Evolutionary conservation across 306 rosid genomes (phyloP), one percentile per base, ranked within the genome.

Genomic region (Medicago lupulina): DNA sequence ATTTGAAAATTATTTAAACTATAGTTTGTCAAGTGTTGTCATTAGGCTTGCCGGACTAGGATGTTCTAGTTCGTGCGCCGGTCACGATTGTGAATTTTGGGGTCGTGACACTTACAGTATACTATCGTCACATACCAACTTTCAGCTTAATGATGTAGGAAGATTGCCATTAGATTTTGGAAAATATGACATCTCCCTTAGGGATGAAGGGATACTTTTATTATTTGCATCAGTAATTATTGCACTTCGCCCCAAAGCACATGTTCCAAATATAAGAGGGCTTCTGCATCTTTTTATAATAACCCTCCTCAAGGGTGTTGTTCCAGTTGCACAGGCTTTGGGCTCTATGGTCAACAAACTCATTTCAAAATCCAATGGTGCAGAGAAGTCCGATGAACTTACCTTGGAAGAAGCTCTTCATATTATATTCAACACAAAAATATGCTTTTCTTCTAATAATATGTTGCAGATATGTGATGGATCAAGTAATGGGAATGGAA

Each of bases 291-390:
- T 92, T 58, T 89, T 95, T 85, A 82, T 89, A 76, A 50, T 77
- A 19, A 61, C 86, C 74, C 85, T 90, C 67, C 89, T 88, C 57
- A 79, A 75, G 86, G 98, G 97, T 78, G 83, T 82, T 79, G 88
- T 89, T 82, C 86, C 92, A 73, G 93, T 81, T 54, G 96, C 96
- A 74, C 96, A 95, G 79, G 98, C 98, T 60, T 84, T 87, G 89
- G 98, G 97, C 83, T 92, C 98, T 79, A 81, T 95, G 75, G 74
- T 92, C 65, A 95, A 95, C 90, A 95, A 92, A 82, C 76, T 87
- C 77, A 83, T 82, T 83, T 49, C 83, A 44, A 85, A 84, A 75
- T 80, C 89, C 70, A 79, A 73, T 36, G 81, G 71, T 65, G 57
- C 76, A 8, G 87, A 81, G 74, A 77, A 80, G 70, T 79, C 85